Evolutionary conservation across 106 monocot genomes (phyloP), one percentile per base, ranked within the genome.

Genomic region (Dendrobium nobile): DNA sequence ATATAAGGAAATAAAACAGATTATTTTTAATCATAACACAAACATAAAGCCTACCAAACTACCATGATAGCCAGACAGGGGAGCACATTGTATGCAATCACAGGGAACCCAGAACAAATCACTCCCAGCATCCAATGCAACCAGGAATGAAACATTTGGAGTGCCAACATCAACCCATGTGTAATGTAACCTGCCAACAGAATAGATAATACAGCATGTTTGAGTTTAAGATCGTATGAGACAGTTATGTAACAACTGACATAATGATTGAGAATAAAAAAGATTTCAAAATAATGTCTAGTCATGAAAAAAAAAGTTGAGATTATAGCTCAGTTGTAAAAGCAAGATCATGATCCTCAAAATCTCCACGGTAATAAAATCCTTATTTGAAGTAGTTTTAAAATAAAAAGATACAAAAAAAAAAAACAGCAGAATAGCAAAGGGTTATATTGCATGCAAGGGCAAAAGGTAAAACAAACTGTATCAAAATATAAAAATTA

Each of bases 91-190:
- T 81, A 93, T 87, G 85, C 94, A 97, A 82, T 94, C 87, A 81
- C 96, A 97, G n/a, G 96, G 96, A 78, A 97, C 90, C 94, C 94
- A 97, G 43, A 94, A 85, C 81, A 97, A 81, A 80, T 94, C 94
- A 85, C 94, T 97, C 59, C 96, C 96, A 86, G 90, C 89, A 92
- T 97, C 94, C 79, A 97, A 61, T 59, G 92, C 96, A 41, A 94
- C 94, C 44, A 97, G 92, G 83, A 97, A 94, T 70, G 94, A 94
- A 83, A 90, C 82, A 87, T 88, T 98, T n/a, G 97, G 97, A 40
- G 97, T 98, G 84, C 97, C 97, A 48, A 98, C 84, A 83, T 98
- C 92, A 81, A 98, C 85, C 97, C 92, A 94, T 73, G 97, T 94
- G 84, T 98, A 98, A 68, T 98, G 88, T 65, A 98, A 84, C 97